Base-by-base conservation (phyloP, 2,329 filamentous ascomycete species). In the Ceratocystis cubensis region DNA sequence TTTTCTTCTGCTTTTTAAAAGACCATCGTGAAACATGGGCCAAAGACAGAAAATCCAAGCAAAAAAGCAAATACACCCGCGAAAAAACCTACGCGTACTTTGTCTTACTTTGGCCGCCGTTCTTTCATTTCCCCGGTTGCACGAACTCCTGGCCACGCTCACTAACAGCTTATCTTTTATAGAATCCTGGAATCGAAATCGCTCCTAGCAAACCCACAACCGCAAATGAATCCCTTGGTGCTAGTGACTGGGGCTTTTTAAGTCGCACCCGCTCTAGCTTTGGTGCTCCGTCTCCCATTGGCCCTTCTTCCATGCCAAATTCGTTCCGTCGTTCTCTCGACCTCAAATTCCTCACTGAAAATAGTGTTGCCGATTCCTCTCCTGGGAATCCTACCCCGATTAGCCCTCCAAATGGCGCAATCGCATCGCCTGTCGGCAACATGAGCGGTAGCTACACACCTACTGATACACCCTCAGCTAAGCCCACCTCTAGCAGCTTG, bases 281-380 rank as follows among this genome's bases (percentile, higher is more conserved):
- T 63, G 63, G 63, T 30, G 61, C 46, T 20, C 63, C 50, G 30
- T n/a, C 45, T 15, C 63, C 66, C 5, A 65, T 68, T 20, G 66
- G 63, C 45, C 62, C 66, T 13, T 68, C 66, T 20, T 68, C 66
- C 28, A 64, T 68, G 25, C 66, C 66, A 17, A 66, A 66, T 22
- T 66, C 80, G 50, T 75, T 81, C 69, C 80, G 83, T 70, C 80
- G 86, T 76, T 85, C 86, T 65, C 76, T 87, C 69, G 83, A 81
- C 63, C 73, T 80, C 61, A 78, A 78, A 73, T 81, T 79, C 70
- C 78, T 79, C 69, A 74, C 75, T n/a, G 81, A 83, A 57, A 76
- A 72, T 69, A 71, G 63, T 20, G 59, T 65, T 8, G 15, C 66
- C 20, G 66, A 68, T n/a, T 45, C 46, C 5, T 65, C 63, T 25